Percentiles rank a stretch among this genome's conserved stretches.
Evolutionary conservation across 2,329 filamentous ascomycete species (phyloP).

Genomic region (Aspergillus tubingensis): DNA sequence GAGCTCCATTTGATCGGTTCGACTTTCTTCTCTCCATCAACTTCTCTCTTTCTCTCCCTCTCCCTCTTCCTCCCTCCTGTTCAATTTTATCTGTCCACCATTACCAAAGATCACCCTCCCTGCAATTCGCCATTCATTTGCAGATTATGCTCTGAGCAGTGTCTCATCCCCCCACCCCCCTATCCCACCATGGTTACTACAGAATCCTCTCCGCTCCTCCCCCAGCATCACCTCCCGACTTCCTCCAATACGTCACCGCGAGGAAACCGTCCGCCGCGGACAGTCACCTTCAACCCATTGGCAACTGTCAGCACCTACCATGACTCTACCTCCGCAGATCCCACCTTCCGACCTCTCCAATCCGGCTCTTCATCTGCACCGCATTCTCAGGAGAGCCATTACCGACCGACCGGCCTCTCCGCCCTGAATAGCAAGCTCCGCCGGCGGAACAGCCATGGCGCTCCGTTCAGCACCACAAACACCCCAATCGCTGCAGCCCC

Average conservation of each 20-base stretch:
- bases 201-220: conserved; percentile 47
- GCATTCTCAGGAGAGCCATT: conserved; percentile 29
- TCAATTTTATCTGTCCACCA: not conserved
- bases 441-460: conserved; percentile 79
- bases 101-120: not conserved
- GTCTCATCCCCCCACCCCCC: conserved; percentile 9
- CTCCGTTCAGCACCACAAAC: conserved; percentile 49
- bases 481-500: conserved; percentile 46
- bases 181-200: conserved; percentile 34
- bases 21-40: conserved; percentile 9
- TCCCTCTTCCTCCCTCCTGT: not conserved
- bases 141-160: conserved; percentile 3
- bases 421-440: conserved; percentile 85
- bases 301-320: conserved; percentile 49
- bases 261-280: conserved; percentile 40
- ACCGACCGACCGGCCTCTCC: conserved; percentile 66
- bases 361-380: conserved; percentile 41
- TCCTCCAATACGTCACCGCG: conserved; percentile 42
- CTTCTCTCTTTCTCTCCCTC: conserved; percentile 7
- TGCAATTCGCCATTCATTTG: not conserved
- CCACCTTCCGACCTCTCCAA: conserved; percentile 45
- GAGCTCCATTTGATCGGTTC: conserved; percentile 15
- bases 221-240: conserved; percentile 30
- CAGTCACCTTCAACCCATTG: conserved; percentile 52
- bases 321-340: conserved; percentile 43